Evolutionary conservation across 1,284 basidiomycete genomes (phyloP).

Genomic region (Sutorius eximius): DNA sequence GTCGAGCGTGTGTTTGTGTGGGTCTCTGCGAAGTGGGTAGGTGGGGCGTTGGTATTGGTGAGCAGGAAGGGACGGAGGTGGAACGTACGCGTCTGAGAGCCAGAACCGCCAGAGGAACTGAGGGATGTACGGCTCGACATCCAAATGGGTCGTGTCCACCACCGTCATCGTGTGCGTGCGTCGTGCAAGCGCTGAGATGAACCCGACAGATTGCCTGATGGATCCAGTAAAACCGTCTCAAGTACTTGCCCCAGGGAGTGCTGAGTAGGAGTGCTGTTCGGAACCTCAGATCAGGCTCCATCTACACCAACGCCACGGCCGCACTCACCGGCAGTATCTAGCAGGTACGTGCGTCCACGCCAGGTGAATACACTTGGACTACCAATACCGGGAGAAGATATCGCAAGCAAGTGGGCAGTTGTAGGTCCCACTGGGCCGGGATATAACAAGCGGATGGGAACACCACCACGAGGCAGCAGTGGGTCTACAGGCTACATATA

Average conservation of each 20-base stretch:
- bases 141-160: not conserved
- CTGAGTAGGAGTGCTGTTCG: not conserved
- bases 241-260: not conserved
- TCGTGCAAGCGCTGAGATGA: no score
- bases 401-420: not conserved
- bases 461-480: not conserved
- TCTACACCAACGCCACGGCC: conserved; percentile 6
- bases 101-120: conserved; percentile 45
- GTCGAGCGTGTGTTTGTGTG: conserved; percentile 31
- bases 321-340: not conserved
- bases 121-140: conserved; percentile 38
- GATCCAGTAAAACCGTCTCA: no score
- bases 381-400: not conserved
- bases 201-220: no score
- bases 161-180: not conserved
- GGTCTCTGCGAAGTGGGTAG: conserved; percentile 18
- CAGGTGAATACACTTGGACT: not conserved
- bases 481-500: no score
- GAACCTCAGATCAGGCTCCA: not conserved
- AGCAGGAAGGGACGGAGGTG: not conserved
- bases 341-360: not conserved
- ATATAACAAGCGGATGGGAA: not conserved
- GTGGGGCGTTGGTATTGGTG: not conserved
- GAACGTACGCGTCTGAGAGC: conserved; percentile 38
- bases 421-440: conserved; percentile 11